Percentiles rank a stretch among this genome's conserved stretches.
phyloP scores from a whole-genome alignment of 73 alveolate species.

The Blepharisma stoltei region DNA sequence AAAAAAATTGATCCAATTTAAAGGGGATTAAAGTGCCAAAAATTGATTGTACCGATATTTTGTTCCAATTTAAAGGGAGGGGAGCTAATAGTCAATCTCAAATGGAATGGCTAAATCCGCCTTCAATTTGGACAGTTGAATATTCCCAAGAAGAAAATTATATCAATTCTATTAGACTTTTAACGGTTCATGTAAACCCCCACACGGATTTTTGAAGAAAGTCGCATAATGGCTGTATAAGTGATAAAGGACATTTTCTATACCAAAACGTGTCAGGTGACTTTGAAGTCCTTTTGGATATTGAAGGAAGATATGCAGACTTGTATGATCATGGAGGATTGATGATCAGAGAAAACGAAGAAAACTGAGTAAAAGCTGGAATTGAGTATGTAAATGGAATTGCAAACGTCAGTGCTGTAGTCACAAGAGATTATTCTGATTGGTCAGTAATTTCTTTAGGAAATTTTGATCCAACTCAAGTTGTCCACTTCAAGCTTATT shows the following conservation, averaged over 20 bases:
- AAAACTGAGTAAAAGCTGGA: slow-evolving; percentile 31
- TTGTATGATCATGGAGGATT: slow-evolving; percentile 32
- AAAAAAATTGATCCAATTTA: too few species aligned
- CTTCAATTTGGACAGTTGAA: too few species aligned
- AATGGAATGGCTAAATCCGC: too few species aligned
- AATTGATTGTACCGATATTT: too few species aligned
- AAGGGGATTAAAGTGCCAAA: too few species aligned
- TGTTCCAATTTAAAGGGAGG: too few species aligned
- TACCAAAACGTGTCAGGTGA: slow-evolving; percentile 9
- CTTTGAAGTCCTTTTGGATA: not conserved
- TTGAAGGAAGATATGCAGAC: slow-evolving; percentile 21
- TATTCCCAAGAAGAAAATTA: too few species aligned
- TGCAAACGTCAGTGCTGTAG: slow-evolving; percentile 29
- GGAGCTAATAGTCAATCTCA: too few species aligned
- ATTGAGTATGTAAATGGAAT: slow-evolving; percentile 31
- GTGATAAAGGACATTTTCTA: slow-evolving; percentile 33
- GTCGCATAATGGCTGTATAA: slow-evolving; percentile 32
- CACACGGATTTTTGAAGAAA: slow-evolving; percentile 33
- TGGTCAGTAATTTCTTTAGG: slow-evolving; percentile 22
- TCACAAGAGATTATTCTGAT: slow-evolving; percentile 32
- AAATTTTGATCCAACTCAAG: slow-evolving; percentile 5
- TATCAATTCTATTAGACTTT: too few species aligned
- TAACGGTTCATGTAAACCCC: too few species aligned
- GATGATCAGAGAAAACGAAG: slow-evolving; percentile 33
- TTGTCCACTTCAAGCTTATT: not conserved